Percentiles rank a stretch among this genome's conserved stretches.
These are phyloP conservation scores for Marasmius fiardii DNA, from an alignment of 1,284 basidiomycete genomes.

Conservation along the genomic window DNA sequence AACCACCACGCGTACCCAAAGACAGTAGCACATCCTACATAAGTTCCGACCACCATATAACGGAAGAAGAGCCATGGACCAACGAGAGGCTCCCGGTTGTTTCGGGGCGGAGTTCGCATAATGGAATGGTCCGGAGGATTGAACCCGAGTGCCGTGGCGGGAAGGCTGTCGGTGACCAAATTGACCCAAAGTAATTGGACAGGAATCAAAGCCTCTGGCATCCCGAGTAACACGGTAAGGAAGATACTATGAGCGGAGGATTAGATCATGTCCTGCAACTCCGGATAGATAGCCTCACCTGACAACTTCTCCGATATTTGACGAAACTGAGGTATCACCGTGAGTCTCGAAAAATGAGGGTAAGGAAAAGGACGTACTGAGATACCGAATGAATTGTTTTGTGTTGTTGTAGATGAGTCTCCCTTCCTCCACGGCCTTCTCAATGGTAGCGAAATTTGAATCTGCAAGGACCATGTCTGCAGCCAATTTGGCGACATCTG, in stretches of 20 bases:
- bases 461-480: slow-evolving; percentile 95
- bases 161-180: slow-evolving; percentile 92
- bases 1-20: slow-evolving; percentile 99
- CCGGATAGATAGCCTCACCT: slow-evolving; percentile 37
- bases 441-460: slow-evolving; percentile 90
- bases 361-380: slow-evolving; percentile 50
- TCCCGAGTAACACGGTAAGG: slow-evolving; percentile 92
- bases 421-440: slow-evolving; percentile 95
- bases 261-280: slow-evolving; percentile 15
- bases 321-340: slow-evolving; percentile 74
- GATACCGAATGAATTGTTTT: slow-evolving; percentile 95
- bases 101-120: slow-evolving; percentile 90
- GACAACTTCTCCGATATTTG: slow-evolving; percentile 98
- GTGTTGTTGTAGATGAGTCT: slow-evolving; percentile 98
- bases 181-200: slow-evolving; percentile 99
- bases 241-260: slow-evolving; percentile 71
- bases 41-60: slow-evolving; percentile 90
- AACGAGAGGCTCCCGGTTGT: slow-evolving; percentile 87
- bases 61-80: slow-evolving; percentile 94
- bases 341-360: slow-evolving; percentile 27
- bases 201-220: slow-evolving; percentile 98
- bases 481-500: slow-evolving; percentile 97
- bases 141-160: slow-evolving; percentile 98
- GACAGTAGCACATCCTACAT: slow-evolving; percentile 94
- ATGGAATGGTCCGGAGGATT: slow-evolving; percentile 96